Percentiles rank a stretch among this genome's conserved stretches.
phyloP scores from a whole-genome alignment of 2,329 filamentous ascomycete genomes.

The Fusarium multiceps region DNA sequence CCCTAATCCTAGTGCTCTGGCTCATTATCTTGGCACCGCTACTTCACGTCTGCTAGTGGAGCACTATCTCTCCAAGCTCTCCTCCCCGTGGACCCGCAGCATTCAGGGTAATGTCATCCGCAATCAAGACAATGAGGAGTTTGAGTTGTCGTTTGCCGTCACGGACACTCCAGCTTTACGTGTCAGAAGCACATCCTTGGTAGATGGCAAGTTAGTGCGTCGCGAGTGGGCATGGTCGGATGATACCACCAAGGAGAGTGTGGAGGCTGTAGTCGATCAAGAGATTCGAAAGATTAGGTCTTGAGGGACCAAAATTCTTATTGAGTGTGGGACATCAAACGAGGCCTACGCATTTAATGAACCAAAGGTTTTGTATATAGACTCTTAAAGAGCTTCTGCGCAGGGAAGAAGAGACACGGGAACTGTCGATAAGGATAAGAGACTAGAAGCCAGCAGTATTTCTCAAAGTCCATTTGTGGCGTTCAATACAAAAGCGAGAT shows the following conservation, averaged over 20 bases:
- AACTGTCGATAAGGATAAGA: not conserved
- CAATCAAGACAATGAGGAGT: constrained; percentile 43
- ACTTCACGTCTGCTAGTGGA: constrained; percentile 55
- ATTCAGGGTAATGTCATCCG: constrained; percentile 50
- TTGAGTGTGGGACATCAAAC: not conserved
- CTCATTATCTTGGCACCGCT: constrained; percentile 59
- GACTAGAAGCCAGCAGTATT: not conserved
- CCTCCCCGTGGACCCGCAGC: constrained; percentile 46
- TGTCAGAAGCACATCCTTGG: constrained; percentile 35
- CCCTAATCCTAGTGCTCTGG: constrained; percentile 56
- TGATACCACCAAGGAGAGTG: constrained; percentile 21
- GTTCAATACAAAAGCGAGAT: not conserved
- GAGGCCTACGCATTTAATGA: not conserved
- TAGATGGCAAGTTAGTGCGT: constrained; percentile 23
- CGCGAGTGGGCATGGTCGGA: constrained; percentile 50
- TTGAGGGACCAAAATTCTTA: constrained; percentile 16
- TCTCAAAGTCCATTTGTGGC: not conserved
- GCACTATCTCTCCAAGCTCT: constrained; percentile 48
- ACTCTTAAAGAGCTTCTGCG: not conserved
- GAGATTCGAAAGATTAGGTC: constrained; percentile 31
- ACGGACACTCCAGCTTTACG: constrained; percentile 37
- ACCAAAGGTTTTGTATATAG: not conserved
- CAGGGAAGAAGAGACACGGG: not conserved
- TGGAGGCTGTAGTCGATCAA: constrained; percentile 39
- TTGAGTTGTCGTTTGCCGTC: constrained; percentile 51